A percentile compares a stretch with the other conserved stretches of the same genome.
phyloP scores from a whole-genome alignment of 2,329 filamentous ascomycete species.

The Fusarium denticulatum region DNA sequence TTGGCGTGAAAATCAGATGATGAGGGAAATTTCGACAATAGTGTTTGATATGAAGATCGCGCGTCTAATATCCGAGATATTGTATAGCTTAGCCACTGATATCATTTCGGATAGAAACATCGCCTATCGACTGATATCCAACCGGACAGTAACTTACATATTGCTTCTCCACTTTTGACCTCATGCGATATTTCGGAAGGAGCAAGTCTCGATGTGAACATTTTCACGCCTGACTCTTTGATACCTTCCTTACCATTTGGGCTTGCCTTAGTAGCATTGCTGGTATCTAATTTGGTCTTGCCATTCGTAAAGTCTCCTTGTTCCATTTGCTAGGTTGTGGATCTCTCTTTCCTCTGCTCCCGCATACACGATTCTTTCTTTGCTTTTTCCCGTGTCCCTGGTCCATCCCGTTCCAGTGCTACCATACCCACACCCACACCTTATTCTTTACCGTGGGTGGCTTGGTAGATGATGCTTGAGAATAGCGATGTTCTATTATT shows the following conservation, averaged over 20 bases:
- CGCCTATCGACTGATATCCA: conserved; percentile 8
- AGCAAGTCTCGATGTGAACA: conserved; percentile 17
- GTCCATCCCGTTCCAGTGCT: conserved; percentile 28
- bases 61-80: neutral
- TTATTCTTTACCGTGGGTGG: neutral
- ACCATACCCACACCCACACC: conserved; percentile 34
- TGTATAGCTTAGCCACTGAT: neutral
- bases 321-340: conserved; percentile 6
- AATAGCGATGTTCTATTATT: neutral
- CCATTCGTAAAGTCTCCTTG: neutral
- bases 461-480: neutral
- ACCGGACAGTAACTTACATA: neutral
- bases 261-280: neutral
- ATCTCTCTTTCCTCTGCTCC: conserved; percentile 28
- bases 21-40: conserved; percentile 6
- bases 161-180: conserved; percentile 29
- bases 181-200: conserved; percentile 14
- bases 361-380: conserved; percentile 41
- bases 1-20: conserved; percentile 13
- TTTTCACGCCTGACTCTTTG: conserved; percentile 17
- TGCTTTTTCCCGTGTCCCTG: conserved; percentile 39
- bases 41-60: neutral
- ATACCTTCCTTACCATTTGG: neutral
- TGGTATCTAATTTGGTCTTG: neutral
- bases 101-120: conserved; percentile 16